Evolutionary conservation across 2,329 filamentous ascomycete genomes (phyloP).

Genomic region (Claviceps africana): DNA sequence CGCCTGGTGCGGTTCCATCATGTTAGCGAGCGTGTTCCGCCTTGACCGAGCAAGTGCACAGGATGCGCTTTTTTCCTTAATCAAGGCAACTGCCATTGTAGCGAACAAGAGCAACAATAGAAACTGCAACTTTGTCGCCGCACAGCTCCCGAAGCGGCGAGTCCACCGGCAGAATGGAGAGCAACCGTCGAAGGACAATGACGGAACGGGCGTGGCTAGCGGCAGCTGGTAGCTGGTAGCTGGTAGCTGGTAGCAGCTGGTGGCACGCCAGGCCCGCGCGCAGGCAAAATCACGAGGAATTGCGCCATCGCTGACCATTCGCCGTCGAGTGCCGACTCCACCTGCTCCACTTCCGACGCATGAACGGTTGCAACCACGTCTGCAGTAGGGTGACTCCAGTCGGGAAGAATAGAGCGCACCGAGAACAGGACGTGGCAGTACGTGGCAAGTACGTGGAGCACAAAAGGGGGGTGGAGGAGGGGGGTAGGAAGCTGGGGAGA

Average conservation of each 20-base stretch:
- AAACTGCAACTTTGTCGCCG: no score
- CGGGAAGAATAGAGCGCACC: neutral
- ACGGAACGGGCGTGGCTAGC: no score
- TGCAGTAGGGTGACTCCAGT: neutral
- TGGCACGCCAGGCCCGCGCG: neutral
- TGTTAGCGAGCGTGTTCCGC: conserved; percentile 5
- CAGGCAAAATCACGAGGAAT: conserved; percentile 44
- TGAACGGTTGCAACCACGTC: conserved; percentile 9
- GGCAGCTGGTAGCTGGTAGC: no score
- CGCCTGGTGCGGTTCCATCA: conserved; percentile 34
- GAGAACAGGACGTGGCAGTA: neutral
- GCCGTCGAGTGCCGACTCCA: conserved; percentile 19
- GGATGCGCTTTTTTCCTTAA: no score
- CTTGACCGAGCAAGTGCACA: no score
- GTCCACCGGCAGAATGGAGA: no score
- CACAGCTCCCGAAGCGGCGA: no score
- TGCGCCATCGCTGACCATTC: conserved; percentile 41
- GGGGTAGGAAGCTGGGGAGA: no score
- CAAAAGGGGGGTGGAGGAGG: neutral
- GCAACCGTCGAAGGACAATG: no score
- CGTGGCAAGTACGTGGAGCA: neutral
- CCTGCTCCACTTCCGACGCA: conserved; percentile 13
- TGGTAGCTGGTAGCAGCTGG: neutral
- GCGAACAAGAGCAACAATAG: no score
- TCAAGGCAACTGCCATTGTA: no score